A percentile compares a stretch with the other conserved stretches of the same genome.
These are phyloP conservation scores for button mushroom (Agaricus bisporus) DNA, from an alignment of 768 basidiomycete genomes.

Conservation along the genomic window DNA sequence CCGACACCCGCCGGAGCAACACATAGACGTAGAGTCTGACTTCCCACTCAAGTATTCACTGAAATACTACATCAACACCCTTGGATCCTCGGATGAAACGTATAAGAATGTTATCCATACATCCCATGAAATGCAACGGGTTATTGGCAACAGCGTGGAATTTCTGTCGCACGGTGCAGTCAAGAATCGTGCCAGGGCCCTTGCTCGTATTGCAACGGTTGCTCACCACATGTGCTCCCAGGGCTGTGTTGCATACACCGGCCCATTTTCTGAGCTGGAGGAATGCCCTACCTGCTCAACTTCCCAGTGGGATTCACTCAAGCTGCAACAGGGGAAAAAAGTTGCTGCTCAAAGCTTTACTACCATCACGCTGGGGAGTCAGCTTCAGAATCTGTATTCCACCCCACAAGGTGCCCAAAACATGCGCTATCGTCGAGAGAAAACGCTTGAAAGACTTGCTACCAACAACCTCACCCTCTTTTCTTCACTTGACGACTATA, in stretches of 20 bases:
- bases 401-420: neutral
- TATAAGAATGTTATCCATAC: neutral
- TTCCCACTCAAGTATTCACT: constrained; percentile 9
- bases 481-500: constrained; percentile 21
- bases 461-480: neutral
- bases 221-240: constrained; percentile 37
- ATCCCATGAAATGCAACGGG: neutral
- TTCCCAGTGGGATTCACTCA: constrained; percentile 18
- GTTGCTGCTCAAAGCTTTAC: constrained; percentile 22
- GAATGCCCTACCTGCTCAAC: constrained; percentile 21
- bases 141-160: neutral
- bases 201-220: constrained; percentile 29
- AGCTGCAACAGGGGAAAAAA: constrained; percentile 7
- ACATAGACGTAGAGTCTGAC: constrained; percentile 9
- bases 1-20: too few relatives aligned
- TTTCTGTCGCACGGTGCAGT: constrained; percentile 20
- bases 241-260: constrained; percentile 25
- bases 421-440: neutral
- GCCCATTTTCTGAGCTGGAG: constrained; percentile 15
- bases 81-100: neutral
- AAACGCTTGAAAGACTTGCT: neutral
- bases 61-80: neutral
- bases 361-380: constrained; percentile 37
- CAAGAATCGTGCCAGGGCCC: constrained; percentile 17
- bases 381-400: constrained; percentile 29